Conservation (phyloP, 129 eudicot genomes). For the Flaveria sonorensis region DNA sequence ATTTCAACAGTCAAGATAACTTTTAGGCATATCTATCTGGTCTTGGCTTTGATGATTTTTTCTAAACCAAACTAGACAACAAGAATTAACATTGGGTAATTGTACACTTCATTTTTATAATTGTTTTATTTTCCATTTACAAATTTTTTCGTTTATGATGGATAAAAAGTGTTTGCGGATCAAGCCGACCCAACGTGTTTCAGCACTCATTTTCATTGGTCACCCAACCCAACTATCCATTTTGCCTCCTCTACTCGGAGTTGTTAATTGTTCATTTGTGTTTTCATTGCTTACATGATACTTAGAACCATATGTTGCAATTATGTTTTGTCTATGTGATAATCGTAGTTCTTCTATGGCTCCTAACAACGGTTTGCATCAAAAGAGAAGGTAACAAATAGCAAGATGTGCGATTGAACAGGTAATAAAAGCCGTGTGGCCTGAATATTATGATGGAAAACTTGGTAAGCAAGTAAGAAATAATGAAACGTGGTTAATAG, state of each 20-base stretch:
- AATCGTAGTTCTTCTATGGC: conserved; percentile 63
- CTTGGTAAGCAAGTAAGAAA: conserved; percentile 46
- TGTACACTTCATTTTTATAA: background rate
- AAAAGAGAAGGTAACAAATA: conserved; percentile 66
- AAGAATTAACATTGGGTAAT: background rate
- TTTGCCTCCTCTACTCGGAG: no score
- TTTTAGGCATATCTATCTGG: background rate
- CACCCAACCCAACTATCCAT: no score
- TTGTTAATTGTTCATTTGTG: background rate
- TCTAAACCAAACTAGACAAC: background rate
- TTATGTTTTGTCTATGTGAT: background rate
- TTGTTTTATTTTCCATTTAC: background rate
- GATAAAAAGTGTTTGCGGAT: background rate
- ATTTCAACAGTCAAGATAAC: background rate
- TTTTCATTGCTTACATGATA: background rate
- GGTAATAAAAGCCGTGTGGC: no score
- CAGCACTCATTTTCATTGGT: background rate
- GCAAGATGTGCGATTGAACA: conserved; percentile 32
- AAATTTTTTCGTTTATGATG: background rate
- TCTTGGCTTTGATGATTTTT: background rate
- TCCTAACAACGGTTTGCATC: conserved; percentile 75
- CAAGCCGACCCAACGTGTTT: background rate
- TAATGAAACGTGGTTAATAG: conserved; percentile 70
- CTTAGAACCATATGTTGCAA: background rate
- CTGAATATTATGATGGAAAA: no score